phyloP scores from a whole-genome alignment of 1,139 yeast genomes.

The Williopsis jadinii region DNA sequence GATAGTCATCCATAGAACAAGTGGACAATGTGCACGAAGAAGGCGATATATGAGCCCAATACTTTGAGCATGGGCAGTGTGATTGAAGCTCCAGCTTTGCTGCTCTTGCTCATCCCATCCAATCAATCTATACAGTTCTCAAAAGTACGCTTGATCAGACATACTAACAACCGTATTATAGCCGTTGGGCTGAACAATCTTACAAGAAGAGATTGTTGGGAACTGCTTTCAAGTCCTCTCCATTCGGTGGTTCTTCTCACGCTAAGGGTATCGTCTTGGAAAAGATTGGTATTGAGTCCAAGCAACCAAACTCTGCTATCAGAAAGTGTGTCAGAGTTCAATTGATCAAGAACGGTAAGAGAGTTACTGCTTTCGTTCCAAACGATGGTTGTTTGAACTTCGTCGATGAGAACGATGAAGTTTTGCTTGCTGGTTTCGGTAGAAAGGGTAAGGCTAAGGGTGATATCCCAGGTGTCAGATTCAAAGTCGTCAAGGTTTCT shows the following conservation, averaged over 20 bases:
- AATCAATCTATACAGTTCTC: too few species aligned
- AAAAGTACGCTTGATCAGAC: neutral
- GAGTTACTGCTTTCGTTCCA: slow-evolving; percentile 99
- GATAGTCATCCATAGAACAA: neutral
- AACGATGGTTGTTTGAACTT: slow-evolving; percentile 99
- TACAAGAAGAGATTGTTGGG: slow-evolving; percentile 99
- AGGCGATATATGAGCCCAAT: neutral
- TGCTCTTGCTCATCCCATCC: too few species aligned
- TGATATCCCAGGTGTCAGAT: slow-evolving; percentile 99
- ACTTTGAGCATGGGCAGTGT: too few species aligned
- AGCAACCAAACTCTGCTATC: slow-evolving; percentile 99
- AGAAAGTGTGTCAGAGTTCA: slow-evolving; percentile 99
- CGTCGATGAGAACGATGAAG: slow-evolving; percentile 99
- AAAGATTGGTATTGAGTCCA: slow-evolving; percentile 99
- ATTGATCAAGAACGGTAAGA: slow-evolving; percentile 99
- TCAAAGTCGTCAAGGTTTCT: slow-evolving; percentile 99
- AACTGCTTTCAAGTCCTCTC: slow-evolving; percentile 99
- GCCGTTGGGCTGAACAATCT: slow-evolving; percentile 98
- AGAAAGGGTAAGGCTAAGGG: slow-evolving; percentile 99
- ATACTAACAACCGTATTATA: slow-evolving; percentile 22
- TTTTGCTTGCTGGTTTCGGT: slow-evolving; percentile 99
- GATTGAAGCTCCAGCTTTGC: too few species aligned
- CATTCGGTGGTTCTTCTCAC: slow-evolving; percentile 99
- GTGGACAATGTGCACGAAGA: neutral
- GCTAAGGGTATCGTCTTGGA: slow-evolving; percentile 99